Conservation (phyloP, 2,329 filamentous ascomycete species). For the Tympanopsis confertula region DNA sequence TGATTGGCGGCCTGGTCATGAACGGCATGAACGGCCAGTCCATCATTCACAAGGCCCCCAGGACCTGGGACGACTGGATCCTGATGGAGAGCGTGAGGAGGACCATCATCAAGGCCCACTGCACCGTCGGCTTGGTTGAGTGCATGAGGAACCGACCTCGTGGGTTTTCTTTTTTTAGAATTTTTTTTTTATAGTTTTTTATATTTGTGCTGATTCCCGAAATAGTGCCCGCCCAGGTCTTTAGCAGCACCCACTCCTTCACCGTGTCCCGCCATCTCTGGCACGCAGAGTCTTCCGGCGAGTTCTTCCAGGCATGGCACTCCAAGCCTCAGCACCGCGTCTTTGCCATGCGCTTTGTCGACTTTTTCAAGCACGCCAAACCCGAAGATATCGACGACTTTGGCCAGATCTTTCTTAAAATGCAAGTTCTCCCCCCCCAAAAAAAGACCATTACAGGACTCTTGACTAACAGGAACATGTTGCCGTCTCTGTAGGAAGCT, state of each 20-base stretch:
- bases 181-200: not conserved
- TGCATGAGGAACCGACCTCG: conserved; percentile 12
- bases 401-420: not conserved
- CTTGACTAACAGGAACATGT: too few species aligned
- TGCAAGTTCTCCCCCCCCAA: not conserved
- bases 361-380: conserved; percentile 21
- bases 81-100: conserved; percentile 27
- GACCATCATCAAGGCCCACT: conserved; percentile 19
- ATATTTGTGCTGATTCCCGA: conserved; percentile 5
- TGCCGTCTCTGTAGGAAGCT: too few species aligned
- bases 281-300: conserved; percentile 24
- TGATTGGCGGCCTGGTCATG: too few species aligned
- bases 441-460: too few species aligned
- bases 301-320: conserved; percentile 31
- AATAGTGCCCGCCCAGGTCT: conserved; percentile 6
- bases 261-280: conserved; percentile 30
- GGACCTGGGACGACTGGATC: conserved; percentile 32
- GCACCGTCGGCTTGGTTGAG: conserved; percentile 18
- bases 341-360: conserved; percentile 18
- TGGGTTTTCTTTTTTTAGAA: conserved; percentile 5
- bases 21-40: conserved; percentile 8
- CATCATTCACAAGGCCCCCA: conserved; percentile 19
- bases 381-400: conserved; percentile 26
- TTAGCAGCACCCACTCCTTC: conserved; percentile 11
- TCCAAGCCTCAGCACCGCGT: conserved; percentile 24